phyloP scores from a whole-genome alignment of 257 asterid genomes.

The Verbascum thapsus region DNA sequence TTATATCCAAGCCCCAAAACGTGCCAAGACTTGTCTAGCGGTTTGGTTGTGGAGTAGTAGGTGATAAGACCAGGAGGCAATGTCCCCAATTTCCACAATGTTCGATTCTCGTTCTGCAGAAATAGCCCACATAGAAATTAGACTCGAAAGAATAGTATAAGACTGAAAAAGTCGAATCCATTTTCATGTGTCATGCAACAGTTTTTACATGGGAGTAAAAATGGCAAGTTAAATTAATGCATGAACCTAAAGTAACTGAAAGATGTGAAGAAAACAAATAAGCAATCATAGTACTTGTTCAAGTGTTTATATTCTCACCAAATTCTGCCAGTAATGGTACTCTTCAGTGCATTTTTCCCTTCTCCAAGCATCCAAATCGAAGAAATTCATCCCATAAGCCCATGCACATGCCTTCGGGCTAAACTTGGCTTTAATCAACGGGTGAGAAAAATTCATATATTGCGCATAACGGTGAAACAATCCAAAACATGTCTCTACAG shows the following conservation, averaged over 20 bases:
- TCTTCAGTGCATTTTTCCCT: slow-evolving; percentile 48
- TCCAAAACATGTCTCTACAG: slow-evolving; percentile 53
- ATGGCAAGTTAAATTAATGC: background rate
- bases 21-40: slow-evolving; percentile 43
- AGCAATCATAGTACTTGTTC: background rate
- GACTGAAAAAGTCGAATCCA: background rate
- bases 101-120: slow-evolving; percentile 48
- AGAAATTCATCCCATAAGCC: slow-evolving; percentile 55
- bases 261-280: background rate
- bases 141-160: background rate
- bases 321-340: slow-evolving; percentile 50
- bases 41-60: slow-evolving; percentile 42
- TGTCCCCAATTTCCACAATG: slow-evolving; percentile 47
- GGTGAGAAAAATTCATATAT: slow-evolving; percentile 51
- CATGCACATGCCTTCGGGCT: slow-evolving; percentile 54
- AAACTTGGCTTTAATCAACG: slow-evolving; percentile 43
- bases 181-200: background rate
- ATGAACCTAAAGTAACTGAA: background rate
- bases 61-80: slow-evolving; percentile 47
- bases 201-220: slow-evolving; percentile 10
- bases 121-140: background rate
- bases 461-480: slow-evolving; percentile 52
- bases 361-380: slow-evolving; percentile 57
- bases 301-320: slow-evolving; percentile 29
- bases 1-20: slow-evolving; percentile 48